Conservation (phyloP, 2,329 filamentous ascomycete genomes). For the Rhexocercosporidium sp. region DNA sequence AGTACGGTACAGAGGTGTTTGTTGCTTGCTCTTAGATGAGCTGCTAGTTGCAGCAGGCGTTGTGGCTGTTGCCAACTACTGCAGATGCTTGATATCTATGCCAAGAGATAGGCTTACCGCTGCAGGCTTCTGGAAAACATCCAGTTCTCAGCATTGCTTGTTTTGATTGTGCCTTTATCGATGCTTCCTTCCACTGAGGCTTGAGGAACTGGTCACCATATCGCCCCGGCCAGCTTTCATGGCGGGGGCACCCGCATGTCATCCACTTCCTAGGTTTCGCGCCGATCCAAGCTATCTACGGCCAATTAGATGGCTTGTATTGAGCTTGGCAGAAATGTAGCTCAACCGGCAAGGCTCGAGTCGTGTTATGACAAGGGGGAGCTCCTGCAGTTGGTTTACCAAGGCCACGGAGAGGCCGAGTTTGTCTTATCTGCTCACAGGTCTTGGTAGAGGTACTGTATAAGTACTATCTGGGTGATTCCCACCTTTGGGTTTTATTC, state of each 20-base stretch:
- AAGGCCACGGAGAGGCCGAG: slow-evolving; percentile 9
- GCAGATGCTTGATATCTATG: neutral
- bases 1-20: too few relatives aligned
- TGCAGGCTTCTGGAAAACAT: neutral
- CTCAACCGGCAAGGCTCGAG: neutral
- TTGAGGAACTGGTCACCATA: neutral
- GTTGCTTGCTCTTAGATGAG: too few relatives aligned
- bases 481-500: neutral
- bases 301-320: neutral
- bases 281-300: slow-evolving; percentile 12
- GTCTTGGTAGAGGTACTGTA: slow-evolving; percentile 9
- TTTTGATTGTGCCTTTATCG: neutral
- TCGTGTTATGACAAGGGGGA: neutral
- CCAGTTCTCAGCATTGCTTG: slow-evolving; percentile 1
- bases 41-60: neutral
- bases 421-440: slow-evolving; percentile 16
- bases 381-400: slow-evolving; percentile 6
- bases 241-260: slow-evolving; percentile 4
- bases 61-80: neutral
- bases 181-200: neutral
- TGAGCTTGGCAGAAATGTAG: neutral
- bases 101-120: slow-evolving; percentile 3
- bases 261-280: neutral
- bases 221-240: neutral
- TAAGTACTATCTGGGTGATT: neutral